These are phyloP conservation scores for Penicillium sp. DNA, from an alignment of 2,329 filamentous ascomycete genomes.

Conservation along the genomic window DNA sequence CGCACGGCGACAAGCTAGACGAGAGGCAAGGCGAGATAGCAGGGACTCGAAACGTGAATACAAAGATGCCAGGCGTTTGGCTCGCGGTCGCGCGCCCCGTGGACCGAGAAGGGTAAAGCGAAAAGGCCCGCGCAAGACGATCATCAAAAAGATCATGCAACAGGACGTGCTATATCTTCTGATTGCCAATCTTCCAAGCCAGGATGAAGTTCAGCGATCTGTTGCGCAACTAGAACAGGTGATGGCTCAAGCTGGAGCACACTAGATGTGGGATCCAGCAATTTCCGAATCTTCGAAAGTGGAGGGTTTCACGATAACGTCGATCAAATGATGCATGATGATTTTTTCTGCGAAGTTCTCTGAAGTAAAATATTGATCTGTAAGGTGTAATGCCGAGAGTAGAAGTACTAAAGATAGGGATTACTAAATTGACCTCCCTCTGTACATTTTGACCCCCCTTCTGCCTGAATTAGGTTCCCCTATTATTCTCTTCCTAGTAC, in stretches of 20 bases:
- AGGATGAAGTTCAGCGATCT: conserved; percentile 10
- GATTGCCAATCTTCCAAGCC: conserved; percentile 12
- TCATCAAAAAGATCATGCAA: conserved; percentile 9
- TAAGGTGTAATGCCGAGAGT: not conserved
- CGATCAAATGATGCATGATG: not conserved
- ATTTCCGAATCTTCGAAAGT: not conserved
- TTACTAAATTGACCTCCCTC: no score
- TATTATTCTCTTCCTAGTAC: no score
- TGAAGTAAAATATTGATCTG: not conserved
- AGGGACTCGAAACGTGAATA: not conserved
- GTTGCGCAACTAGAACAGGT: conserved; percentile 3
- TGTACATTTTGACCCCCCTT: no score
- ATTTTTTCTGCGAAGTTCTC: not conserved
- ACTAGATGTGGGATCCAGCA: not conserved
- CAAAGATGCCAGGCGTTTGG: not conserved
- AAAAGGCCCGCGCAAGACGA: not conserved
- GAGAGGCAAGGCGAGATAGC: not conserved
- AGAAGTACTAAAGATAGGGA: no score
- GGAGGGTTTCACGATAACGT: not conserved
- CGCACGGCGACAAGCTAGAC: not conserved
- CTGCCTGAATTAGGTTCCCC: no score
- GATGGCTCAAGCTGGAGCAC: not conserved
- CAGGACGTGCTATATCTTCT: conserved; percentile 14
- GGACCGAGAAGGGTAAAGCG: conserved; percentile 2
- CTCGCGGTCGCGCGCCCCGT: conserved; percentile 1